Conservation (phyloP, 2,329 filamentous ascomycete genomes). For the Pseudonectria foliicola region DNA sequence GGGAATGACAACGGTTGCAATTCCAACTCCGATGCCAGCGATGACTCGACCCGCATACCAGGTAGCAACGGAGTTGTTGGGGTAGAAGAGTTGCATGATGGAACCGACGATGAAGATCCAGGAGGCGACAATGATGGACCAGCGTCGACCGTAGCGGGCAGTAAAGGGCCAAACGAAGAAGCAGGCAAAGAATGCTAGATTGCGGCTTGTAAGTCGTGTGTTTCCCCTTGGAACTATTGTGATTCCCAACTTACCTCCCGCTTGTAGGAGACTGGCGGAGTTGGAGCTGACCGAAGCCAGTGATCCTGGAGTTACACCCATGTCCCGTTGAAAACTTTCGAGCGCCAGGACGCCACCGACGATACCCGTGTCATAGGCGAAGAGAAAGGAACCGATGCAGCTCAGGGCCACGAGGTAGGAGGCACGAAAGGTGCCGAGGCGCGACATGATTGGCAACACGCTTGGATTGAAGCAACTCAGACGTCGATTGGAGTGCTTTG, state of each 20-base stretch:
- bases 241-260: conserved; percentile 25
- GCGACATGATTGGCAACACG: conserved; percentile 11
- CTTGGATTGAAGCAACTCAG: background rate
- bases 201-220: background rate
- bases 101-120: conserved; percentile 38
- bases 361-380: conserved; percentile 37
- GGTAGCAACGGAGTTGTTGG: conserved; percentile 27
- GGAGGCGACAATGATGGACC: conserved; percentile 32
- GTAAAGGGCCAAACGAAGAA: conserved; percentile 38
- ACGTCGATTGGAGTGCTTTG: conserved; percentile 1
- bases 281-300: conserved; percentile 30
- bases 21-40: conserved; percentile 29
- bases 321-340: conserved; percentile 31
- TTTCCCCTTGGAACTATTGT: background rate
- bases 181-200: conserved; percentile 34
- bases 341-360: conserved; percentile 35
- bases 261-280: conserved; percentile 34
- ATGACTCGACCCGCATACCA: conserved; percentile 34
- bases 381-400: conserved; percentile 33
- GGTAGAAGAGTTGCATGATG: conserved; percentile 31
- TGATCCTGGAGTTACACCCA: conserved; percentile 24
- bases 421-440: conserved; percentile 30
- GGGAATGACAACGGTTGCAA: conserved; percentile 37
- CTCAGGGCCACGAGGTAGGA: conserved; percentile 30
- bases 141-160: conserved; percentile 32